Conservation (phyloP, 345 rosid species). For the Euclidium syriacum region DNA sequence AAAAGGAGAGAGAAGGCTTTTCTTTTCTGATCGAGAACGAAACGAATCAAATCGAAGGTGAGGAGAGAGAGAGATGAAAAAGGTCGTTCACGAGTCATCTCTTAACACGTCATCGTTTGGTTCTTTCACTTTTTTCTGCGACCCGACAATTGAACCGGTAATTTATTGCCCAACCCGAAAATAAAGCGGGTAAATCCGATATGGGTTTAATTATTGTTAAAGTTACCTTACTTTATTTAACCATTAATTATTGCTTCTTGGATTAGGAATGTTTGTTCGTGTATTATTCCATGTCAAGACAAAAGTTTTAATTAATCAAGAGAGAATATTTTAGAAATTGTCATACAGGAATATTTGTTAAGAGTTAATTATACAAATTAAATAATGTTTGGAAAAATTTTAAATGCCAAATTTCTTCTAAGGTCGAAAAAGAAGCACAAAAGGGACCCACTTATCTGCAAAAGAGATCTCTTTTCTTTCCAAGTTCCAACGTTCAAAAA, state of each 20-base stretch:
- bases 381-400: background rate
- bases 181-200: constrained; percentile 7
- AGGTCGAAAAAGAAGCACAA: constrained; percentile 19
- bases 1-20: constrained; percentile 4
- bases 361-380: background rate
- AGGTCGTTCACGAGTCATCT: constrained; percentile 23
- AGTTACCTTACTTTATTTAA: background rate
- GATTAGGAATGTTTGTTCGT: constrained; percentile 25
- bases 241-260: constrained; percentile 4
- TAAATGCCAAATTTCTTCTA: constrained; percentile 2
- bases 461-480: constrained; percentile 37
- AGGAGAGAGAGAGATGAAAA: constrained; percentile 9
- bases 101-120: constrained; percentile 25
- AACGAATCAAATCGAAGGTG: constrained; percentile 21
- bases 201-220: constrained; percentile 10
- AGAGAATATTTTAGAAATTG: background rate
- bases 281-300: constrained; percentile 13
- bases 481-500: constrained; percentile 15
- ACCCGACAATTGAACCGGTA: too few species aligned
- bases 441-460: constrained; percentile 73
- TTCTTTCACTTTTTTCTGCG: background rate
- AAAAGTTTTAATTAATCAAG: background rate
- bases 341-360: background rate
- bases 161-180: constrained; percentile 1
- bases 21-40: constrained; percentile 22